Conservation (phyloP, 495 filamentous ascomycete genomes). For the Ascodesmis nigricans region DNA sequence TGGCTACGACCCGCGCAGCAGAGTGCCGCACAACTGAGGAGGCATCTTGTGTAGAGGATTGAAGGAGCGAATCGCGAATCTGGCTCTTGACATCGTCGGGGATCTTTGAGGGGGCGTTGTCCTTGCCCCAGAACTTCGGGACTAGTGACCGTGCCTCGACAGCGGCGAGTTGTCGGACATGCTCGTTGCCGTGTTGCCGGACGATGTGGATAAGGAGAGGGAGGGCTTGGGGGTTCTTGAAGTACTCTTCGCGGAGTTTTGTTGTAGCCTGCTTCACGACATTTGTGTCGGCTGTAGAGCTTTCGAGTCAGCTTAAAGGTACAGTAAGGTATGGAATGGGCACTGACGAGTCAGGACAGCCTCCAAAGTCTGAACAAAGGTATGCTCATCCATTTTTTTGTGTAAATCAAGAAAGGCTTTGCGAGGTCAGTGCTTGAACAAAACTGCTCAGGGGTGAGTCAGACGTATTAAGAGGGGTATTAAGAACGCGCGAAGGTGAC, state of each 20-base stretch:
- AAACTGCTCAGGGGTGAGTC: too few relatives aligned
- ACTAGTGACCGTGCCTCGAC: constrained; percentile 68
- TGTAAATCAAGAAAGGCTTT: too few relatives aligned
- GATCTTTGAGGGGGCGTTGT: constrained; percentile 19
- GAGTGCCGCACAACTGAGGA: constrained; percentile 58
- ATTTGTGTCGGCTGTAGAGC: constrained; percentile 43
- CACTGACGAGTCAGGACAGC: constrained; percentile 52
- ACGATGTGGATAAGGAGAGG: constrained; percentile 67
- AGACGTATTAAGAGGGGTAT: too few relatives aligned
- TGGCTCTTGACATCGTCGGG: constrained; percentile 37
- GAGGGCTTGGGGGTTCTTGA: constrained; percentile 61
- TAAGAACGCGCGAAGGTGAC: too few relatives aligned
- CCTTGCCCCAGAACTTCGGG: constrained; percentile 56
- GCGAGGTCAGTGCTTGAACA: too few relatives aligned
- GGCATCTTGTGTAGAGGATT: constrained; percentile 57
- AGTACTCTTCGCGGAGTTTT: constrained; percentile 75
- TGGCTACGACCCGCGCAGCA: constrained; percentile 65
- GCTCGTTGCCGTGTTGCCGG: constrained; percentile 43
- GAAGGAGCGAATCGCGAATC: constrained; percentile 59
- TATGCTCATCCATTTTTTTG: constrained; percentile 49
- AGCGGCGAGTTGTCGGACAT: constrained; percentile 69
- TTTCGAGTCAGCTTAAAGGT: constrained; percentile 1
- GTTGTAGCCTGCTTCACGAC: constrained; percentile 77
- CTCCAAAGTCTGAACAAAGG: constrained; percentile 51
- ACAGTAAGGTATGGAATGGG: constrained; percentile 8